Evolutionary conservation across 441 rosid genomes (phyloP).

Genomic region (Bocquillonia castaneifolia): DNA sequence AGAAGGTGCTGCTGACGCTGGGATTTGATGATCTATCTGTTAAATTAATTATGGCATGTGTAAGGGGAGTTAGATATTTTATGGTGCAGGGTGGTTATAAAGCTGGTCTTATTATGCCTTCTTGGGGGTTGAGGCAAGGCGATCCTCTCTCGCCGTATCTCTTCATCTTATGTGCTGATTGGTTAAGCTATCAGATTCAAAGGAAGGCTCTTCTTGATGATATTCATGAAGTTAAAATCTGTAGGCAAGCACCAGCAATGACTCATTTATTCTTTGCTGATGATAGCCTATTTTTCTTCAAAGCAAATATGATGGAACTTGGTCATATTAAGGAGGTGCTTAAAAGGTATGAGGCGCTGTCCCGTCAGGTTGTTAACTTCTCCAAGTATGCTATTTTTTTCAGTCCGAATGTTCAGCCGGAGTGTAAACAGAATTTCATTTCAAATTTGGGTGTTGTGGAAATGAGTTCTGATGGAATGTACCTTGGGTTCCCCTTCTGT

Average conservation of each 20-base stretch:
- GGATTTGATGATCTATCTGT: too few relatives aligned
- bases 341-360: neutral
- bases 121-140: neutral
- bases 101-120: neutral
- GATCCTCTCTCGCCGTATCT: neutral
- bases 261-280: neutral
- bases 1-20: too few relatives aligned
- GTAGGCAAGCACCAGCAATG: neutral
- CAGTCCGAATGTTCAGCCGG: neutral
- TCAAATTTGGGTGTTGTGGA: neutral
- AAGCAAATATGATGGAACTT: neutral
- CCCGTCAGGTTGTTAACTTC: neutral
- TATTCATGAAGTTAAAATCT: neutral
- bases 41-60: too few relatives aligned
- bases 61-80: neutral
- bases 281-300: neutral
- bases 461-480: too few relatives aligned
- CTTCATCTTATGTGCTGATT: neutral
- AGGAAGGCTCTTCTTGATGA: neutral
- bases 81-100: neutral
- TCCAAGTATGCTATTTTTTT: neutral
- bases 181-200: neutral
- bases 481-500: too few relatives aligned
- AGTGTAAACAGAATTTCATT: neutral
- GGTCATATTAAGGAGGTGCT: neutral